Conservation (phyloP, 2,329 filamentous ascomycete genomes). For the Penicillium sp. region DNA sequence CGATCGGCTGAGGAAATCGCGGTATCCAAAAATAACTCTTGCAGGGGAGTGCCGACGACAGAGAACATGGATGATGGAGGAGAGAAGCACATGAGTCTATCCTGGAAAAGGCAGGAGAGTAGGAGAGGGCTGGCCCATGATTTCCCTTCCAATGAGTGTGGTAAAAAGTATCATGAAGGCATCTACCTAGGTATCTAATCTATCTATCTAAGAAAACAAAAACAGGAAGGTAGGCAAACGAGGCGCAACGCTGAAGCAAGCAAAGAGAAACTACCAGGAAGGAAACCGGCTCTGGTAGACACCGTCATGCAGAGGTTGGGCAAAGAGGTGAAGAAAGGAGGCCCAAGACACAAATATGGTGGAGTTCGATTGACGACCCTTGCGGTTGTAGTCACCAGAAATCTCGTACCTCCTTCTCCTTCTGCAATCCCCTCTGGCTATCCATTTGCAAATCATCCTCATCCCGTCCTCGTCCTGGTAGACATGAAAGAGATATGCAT, state of each 20-base stretch:
- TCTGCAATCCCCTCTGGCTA: too few species aligned
- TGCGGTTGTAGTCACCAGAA: conserved; percentile 20
- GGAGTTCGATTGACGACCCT: conserved; percentile 3
- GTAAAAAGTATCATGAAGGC: background rate
- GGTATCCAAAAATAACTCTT: conserved; percentile 2
- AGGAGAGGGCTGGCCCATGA: background rate
- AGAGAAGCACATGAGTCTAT: background rate
- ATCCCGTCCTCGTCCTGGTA: background rate
- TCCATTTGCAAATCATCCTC: background rate
- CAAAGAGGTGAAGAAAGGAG: conserved; percentile 9
- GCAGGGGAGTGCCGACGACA: background rate
- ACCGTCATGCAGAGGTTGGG: conserved; percentile 14
- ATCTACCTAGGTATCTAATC: conserved; percentile 25
- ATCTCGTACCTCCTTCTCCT: conserved; percentile 4
- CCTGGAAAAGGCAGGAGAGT: conserved; percentile 6
- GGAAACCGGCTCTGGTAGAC: conserved; percentile 12
- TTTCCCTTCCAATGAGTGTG: background rate
- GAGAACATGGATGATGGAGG: background rate
- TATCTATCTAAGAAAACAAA: conserved; percentile 24
- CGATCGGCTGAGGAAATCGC: background rate
- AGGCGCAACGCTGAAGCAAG: conserved; percentile 8
- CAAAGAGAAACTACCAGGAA: conserved; percentile 8
- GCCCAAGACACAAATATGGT: conserved; percentile 8
- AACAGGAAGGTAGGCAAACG: conserved; percentile 2
- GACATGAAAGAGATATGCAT: conserved; percentile 17